A percentile compares a stretch with the other conserved stretches of the same genome.
Conservation (phyloP, 2,329 filamentous ascomycete species). For the Xylaria digitata region DNA sequence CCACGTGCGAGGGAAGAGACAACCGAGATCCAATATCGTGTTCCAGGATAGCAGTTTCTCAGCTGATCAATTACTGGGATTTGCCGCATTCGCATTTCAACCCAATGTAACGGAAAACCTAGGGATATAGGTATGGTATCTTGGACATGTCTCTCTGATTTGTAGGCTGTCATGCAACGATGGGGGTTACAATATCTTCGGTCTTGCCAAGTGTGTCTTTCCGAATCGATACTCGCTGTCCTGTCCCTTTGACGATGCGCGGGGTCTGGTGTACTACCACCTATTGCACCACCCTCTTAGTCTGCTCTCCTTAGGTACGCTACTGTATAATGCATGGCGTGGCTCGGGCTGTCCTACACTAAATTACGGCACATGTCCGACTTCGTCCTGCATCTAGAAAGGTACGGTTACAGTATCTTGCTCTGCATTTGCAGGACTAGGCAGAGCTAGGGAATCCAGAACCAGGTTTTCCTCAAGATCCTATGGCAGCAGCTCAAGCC, state of each 20-base stretch:
- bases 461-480: slow-evolving; percentile 32
- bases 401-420: slow-evolving; percentile 26
- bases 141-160: slow-evolving; percentile 3
- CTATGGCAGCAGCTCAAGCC: slow-evolving; percentile 12
- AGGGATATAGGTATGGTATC: neutral
- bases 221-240: slow-evolving; percentile 34
- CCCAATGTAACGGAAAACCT: slow-evolving; percentile 13
- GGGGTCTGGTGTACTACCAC: slow-evolving; percentile 7
- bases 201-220: slow-evolving; percentile 16
- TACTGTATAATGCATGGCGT: slow-evolving; percentile 22
- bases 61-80: slow-evolving; percentile 9
- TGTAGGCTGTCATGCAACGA: slow-evolving; percentile 19
- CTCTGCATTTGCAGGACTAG: slow-evolving; percentile 23
- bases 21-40: neutral
- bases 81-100: slow-evolving; percentile 9
- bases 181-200: slow-evolving; percentile 15
- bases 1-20: slow-evolving; percentile 9
- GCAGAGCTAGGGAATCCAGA: slow-evolving; percentile 19
- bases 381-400: slow-evolving; percentile 30
- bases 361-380: slow-evolving; percentile 32
- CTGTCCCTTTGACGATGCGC: slow-evolving; percentile 36
- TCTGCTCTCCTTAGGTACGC: neutral
- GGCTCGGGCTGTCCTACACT: slow-evolving; percentile 25
- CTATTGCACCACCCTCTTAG: too few relatives aligned
- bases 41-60: slow-evolving; percentile 18